Evolutionary conservation across 2,329 filamentous ascomycete genomes (phyloP).

Genomic region (Arthrobotrys sphaeroides): DNA sequence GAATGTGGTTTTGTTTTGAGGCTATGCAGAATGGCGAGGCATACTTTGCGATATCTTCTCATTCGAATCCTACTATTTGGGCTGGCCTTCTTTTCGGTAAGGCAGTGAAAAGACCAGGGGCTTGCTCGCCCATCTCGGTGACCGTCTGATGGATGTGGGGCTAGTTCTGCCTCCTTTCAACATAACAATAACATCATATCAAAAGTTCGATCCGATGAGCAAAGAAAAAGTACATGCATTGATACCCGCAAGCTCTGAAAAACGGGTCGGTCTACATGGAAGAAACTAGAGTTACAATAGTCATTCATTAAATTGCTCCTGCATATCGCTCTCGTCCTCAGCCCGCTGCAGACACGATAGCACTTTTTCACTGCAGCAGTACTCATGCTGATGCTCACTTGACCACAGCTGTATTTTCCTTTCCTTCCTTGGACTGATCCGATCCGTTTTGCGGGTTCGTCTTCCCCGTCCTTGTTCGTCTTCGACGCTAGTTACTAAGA

Average conservation of each 20-base stretch:
- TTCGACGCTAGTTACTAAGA: slow-evolving; percentile 28
- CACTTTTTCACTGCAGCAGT: too few species aligned
- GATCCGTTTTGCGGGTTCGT: neutral
- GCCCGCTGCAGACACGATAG: neutral
- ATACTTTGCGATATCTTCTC: slow-evolving; percentile 12
- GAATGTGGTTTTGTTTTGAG: slow-evolving; percentile 41
- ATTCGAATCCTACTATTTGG: slow-evolving; percentile 52
- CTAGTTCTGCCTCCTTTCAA: neutral
- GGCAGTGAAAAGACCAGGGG: slow-evolving; percentile 25
- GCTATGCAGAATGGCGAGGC: slow-evolving; percentile 52
- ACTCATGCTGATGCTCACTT: neutral
- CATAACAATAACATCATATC: neutral
- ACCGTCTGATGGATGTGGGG: slow-evolving; percentile 1
- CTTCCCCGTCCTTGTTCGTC: neutral
- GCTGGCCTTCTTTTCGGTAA: slow-evolving; percentile 5
- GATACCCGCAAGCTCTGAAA: neutral
- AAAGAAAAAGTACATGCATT: neutral
- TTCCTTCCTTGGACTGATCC: neutral
- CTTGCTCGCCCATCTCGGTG: slow-evolving; percentile 1
- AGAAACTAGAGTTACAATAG: neutral
- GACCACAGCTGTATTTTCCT: neutral
- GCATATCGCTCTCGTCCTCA: neutral
- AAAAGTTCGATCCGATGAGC: neutral
- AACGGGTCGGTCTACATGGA: neutral
- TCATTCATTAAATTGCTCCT: neutral